A percentile compares a stretch with the other conserved stretches of the same genome.
phyloP scores from a whole-genome alignment of 306 rosid genomes.

The Pachyrhizus erosus region DNA sequence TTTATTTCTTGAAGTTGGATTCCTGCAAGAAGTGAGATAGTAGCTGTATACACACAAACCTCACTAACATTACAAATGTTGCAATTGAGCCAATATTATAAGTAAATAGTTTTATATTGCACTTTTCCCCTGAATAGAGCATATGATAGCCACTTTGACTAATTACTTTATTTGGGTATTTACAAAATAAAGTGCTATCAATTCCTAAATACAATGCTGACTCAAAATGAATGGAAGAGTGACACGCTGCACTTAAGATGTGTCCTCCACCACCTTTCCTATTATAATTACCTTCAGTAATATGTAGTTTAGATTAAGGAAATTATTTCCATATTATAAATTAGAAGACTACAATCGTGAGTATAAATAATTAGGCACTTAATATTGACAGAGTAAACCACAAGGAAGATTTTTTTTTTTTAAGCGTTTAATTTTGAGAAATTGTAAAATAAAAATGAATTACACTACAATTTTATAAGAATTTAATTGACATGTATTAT shows the following conservation, averaged over 20 bases:
- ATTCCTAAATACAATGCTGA: not conserved
- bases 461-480: no score
- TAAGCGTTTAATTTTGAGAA: no score
- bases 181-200: not conserved
- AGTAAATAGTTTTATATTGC: not conserved
- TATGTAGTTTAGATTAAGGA: not conserved
- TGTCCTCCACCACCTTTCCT: not conserved
- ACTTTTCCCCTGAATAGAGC: not conserved
- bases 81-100: conserved; percentile 1
- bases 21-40: conserved; percentile 10
- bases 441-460: no score
- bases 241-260: not conserved
- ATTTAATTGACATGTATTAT: no score
- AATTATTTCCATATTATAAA: no score
- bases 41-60: conserved; percentile 23
- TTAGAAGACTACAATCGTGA: no score
- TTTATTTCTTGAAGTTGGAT: conserved; percentile 17
- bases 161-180: conserved; percentile 1
- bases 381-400: no score
- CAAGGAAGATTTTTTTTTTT: no score
- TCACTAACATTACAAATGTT: not conserved
- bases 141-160: conserved; percentile 7
- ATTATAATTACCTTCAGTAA: not conserved
- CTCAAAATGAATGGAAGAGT: not conserved
- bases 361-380: no score